phyloP scores from a whole-genome alignment of 1,284 basidiomycete genomes.

The Cutaneotrichosporon cyanovorans region DNA sequence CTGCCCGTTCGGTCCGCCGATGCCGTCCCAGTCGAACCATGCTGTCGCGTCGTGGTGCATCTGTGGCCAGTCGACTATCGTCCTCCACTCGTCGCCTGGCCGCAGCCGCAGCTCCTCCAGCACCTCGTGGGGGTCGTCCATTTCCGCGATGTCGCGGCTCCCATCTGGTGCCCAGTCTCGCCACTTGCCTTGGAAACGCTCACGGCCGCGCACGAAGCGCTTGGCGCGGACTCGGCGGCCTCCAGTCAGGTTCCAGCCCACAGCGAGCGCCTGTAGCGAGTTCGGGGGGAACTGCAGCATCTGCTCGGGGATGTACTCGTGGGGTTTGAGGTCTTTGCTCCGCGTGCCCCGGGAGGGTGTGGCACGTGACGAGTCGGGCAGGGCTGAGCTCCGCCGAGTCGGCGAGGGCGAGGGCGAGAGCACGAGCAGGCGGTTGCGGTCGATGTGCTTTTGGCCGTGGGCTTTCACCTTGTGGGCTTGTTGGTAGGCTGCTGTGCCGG shows the following conservation, averaged over 20 bases:
- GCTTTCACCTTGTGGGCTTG: conserved; percentile 33
- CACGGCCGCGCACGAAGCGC: conserved; percentile 36
- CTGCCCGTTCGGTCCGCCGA: conserved; percentile 29
- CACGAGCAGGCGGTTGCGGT: conserved; percentile 34
- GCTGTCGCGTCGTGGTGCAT: conserved; percentile 16
- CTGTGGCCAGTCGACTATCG: conserved; percentile 34
- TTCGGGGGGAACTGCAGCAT: conserved; percentile 42
- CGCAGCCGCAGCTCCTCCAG: conserved; percentile 17
- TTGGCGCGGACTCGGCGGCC: conserved; percentile 36
- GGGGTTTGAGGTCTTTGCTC: conserved; percentile 18
- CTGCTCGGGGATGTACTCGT: conserved; percentile 33
- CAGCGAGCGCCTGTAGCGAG: conserved; percentile 29
- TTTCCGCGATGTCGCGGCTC: conserved; percentile 38
- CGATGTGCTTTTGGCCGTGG: conserved; percentile 39
- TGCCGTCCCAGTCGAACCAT: conserved; percentile 39
- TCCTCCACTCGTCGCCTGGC: conserved; percentile 4
- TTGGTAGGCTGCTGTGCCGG: conserved; percentile 34
- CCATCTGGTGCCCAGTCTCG: conserved; percentile 39
- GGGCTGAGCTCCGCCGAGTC: conserved; percentile 2
- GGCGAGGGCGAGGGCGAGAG: conserved; percentile 40
- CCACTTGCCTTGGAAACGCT: conserved; percentile 43
- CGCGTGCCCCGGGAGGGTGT: neutral
- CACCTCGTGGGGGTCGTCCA: conserved; percentile 35
- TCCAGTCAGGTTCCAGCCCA: conserved; percentile 44
- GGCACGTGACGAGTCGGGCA: conserved; percentile 10